Percentiles rank a stretch among this genome's conserved stretches.
phyloP scores from a whole-genome alignment of 148 eudicot species.

The Fagopyrum homotropicum region DNA sequence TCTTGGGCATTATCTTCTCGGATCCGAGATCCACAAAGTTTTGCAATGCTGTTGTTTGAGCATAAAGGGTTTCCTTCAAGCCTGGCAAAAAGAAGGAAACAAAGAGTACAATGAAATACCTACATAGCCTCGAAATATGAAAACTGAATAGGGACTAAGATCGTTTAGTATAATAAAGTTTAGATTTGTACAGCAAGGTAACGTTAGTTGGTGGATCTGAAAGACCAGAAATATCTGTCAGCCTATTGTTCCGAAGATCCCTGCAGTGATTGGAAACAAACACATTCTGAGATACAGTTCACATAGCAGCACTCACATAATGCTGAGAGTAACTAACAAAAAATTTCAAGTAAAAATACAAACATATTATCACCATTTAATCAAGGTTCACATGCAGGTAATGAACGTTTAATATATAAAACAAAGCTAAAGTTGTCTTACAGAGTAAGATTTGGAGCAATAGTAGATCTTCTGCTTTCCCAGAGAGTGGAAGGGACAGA shows the following conservation, averaged over 20 bases:
- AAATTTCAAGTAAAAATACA: neutral
- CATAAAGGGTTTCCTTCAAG: constrained; percentile 74
- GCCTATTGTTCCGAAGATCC: constrained; percentile 63
- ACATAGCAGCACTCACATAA: neutral
- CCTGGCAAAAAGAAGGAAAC: constrained; percentile 27
- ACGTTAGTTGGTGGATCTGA: constrained; percentile 60
- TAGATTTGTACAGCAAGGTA: constrained; percentile 41
- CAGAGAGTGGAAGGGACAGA: constrained; percentile 62
- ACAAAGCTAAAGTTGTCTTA: constrained; percentile 30
- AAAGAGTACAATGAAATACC: neutral
- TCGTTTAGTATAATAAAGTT: neutral
- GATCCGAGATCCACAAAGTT: constrained; percentile 1
- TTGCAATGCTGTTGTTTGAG: constrained; percentile 18
- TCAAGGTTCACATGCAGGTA: neutral
- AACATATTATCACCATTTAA: neutral
- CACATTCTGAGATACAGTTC: neutral
- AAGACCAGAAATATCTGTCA: constrained; percentile 49
- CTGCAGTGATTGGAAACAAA: constrained; percentile 30
- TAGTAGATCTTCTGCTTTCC: constrained; percentile 37
- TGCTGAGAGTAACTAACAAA: neutral
- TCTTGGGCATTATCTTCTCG: constrained; percentile 32
- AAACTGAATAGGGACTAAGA: neutral
- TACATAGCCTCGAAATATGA: too few relatives aligned
- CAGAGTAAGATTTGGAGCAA: constrained; percentile 47
- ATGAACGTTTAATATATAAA: neutral